Percentiles rank a stretch among this genome's conserved stretches.
phyloP scores from a whole-genome alignment of 257 asterid genomes.

The Scutellaria minor region DNA sequence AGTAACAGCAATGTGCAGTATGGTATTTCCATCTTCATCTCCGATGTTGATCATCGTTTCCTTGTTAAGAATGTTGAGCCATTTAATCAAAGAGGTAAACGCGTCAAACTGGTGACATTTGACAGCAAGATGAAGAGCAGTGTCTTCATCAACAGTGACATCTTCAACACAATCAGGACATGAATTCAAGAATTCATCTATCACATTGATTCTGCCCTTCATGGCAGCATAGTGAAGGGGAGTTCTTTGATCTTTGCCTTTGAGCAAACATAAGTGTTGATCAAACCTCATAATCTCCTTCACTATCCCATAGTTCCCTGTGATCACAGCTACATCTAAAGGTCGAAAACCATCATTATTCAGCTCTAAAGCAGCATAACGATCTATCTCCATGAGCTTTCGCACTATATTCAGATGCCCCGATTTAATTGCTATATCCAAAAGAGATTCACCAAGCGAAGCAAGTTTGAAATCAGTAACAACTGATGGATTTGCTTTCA shows the following conservation, averaged over 20 bases:
- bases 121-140: conserved; percentile 45
- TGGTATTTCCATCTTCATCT: conserved; percentile 29
- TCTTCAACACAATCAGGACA: conserved; percentile 31
- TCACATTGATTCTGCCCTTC: conserved; percentile 30
- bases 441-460: conserved; percentile 27
- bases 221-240: conserved; percentile 37
- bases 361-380: conserved; percentile 16
- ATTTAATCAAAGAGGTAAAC: conserved; percentile 27
- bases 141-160: conserved; percentile 39
- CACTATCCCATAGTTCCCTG: conserved; percentile 22
- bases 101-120: conserved; percentile 38
- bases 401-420: conserved; percentile 19
- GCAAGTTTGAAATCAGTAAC: conserved; percentile 19
- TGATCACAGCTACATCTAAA: conserved; percentile 30
- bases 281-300: conserved; percentile 14
- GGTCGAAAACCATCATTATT: conserved; percentile 34
- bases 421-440: conserved; percentile 34
- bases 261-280: conserved; percentile 20
- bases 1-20: conserved; percentile 23
- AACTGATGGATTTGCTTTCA: conserved; percentile 21
- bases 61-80: conserved; percentile 17
- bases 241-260: conserved; percentile 34
- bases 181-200: background rate
- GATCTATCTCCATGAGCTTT: conserved; percentile 27
- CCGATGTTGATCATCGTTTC: conserved; percentile 6